These are phyloP conservation scores for Phytophthora citricola DNA, from an alignment of 352 stramenopile species.

Conservation along the genomic window DNA sequence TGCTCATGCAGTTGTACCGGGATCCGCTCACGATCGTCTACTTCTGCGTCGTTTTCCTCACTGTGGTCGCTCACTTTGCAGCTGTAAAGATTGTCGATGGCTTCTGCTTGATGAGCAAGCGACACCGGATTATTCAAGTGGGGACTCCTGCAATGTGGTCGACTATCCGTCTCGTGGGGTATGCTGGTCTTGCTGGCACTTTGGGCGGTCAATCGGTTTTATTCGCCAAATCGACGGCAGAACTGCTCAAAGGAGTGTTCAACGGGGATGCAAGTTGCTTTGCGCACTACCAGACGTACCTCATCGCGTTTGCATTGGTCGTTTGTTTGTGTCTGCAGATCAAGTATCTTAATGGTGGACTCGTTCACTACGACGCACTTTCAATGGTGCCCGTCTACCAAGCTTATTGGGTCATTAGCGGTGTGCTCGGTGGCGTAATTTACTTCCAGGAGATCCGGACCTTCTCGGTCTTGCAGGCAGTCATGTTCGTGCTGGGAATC, in stretches of 20 bases:
- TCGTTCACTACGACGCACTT: conserved; percentile 83
- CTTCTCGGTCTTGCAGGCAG: conserved; percentile 74
- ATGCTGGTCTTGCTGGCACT: conserved; percentile 77
- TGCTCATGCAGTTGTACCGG: conserved; percentile 82
- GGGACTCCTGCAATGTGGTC: conserved; percentile 67
- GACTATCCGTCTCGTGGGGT: conserved; percentile 75
- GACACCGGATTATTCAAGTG: conserved; percentile 81
- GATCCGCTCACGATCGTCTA: conserved; percentile 75
- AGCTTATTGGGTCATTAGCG: conserved; percentile 91
- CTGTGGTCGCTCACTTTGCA: conserved; percentile 57
- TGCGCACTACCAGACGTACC: conserved; percentile 66
- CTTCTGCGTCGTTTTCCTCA: conserved; percentile 45
- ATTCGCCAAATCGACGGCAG: conserved; percentile 86
- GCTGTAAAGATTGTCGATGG: conserved; percentile 75
- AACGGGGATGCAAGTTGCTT: conserved; percentile 68
- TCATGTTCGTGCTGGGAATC: conserved; percentile 89
- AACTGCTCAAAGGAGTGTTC: conserved; percentile 77
- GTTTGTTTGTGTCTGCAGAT: conserved; percentile 77
- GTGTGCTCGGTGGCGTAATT: conserved; percentile 87
- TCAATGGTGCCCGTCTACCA: conserved; percentile 89
- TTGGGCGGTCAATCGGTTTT: conserved; percentile 86
- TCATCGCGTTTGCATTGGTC: conserved; percentile 67
- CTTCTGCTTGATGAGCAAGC: conserved; percentile 71
- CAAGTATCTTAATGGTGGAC: conserved; percentile 80
- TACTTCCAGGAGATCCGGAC: conserved; percentile 93